These are phyloP conservation scores for Pseudoturritis turrita DNA, from an alignment of 345 rosid species.

Conservation along the genomic window DNA sequence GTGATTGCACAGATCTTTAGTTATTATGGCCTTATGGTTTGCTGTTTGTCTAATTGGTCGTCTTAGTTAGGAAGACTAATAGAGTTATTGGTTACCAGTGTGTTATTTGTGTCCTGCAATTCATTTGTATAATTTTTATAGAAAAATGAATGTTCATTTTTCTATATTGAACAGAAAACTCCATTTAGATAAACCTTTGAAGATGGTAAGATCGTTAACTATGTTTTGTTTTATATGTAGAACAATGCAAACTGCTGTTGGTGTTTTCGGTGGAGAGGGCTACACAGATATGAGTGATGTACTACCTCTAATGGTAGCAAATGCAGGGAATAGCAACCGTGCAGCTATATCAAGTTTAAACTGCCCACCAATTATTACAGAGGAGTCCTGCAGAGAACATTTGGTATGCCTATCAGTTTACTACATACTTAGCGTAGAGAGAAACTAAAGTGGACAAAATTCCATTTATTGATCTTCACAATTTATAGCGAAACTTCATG, in stretches of 20 bases:
- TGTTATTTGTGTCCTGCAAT: not conserved
- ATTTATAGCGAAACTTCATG: not conserved
- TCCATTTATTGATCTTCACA: not conserved
- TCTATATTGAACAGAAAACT: not conserved
- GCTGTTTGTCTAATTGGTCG: not conserved
- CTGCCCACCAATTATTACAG: slow-evolving; percentile 71
- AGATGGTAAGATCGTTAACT: not conserved
- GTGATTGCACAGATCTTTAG: not conserved
- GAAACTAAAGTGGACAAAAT: not conserved
- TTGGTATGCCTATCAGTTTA: slow-evolving; percentile 45
- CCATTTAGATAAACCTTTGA: not conserved
- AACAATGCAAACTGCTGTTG: slow-evolving; percentile 97
- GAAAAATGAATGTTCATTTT: not conserved
- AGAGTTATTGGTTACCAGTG: not conserved
- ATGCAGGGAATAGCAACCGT: slow-evolving; percentile 74
- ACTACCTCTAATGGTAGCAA: slow-evolving; percentile 85
- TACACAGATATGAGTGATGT: slow-evolving; percentile 55
- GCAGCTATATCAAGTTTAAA: slow-evolving; percentile 81
- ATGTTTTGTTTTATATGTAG: slow-evolving; percentile 31
- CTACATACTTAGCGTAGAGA: not conserved
- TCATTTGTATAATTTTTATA: not conserved
- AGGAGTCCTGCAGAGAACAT: slow-evolving; percentile 94
- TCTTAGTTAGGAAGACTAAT: not conserved
- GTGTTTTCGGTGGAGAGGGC: slow-evolving; percentile 89
- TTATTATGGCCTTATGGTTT: not conserved